phyloP scores from a whole-genome alignment of 768 basidiomycete genomes.

The Kwoniella shandongensis region DNA sequence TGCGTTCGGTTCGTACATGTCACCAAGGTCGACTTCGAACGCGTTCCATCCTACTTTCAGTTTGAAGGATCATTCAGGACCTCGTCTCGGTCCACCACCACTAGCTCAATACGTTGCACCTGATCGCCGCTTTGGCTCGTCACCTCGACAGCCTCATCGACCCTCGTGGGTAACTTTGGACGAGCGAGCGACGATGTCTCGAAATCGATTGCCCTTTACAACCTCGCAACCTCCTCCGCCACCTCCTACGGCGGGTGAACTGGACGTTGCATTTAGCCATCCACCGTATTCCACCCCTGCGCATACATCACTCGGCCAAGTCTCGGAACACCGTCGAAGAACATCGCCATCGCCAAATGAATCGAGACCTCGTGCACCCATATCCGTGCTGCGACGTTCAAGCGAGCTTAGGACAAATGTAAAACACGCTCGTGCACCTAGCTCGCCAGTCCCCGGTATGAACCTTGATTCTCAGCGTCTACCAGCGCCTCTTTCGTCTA shows the following conservation, averaged over 20 bases:
- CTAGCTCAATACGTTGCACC: conserved; percentile 12
- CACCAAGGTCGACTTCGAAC: too few species aligned
- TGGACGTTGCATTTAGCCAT: conserved; percentile 2
- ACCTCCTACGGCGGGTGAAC: conserved; percentile 8
- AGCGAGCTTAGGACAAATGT: neutral
- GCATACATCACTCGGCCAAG: neutral
- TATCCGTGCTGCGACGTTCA: neutral
- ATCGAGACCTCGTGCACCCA: too few species aligned
- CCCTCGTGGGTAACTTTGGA: conserved; percentile 14
- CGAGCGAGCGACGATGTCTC: neutral
- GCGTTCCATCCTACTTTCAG: too few species aligned
- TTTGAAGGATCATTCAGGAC: too few species aligned
- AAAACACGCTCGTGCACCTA: neutral
- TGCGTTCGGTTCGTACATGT: too few species aligned
- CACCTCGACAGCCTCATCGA: neutral
- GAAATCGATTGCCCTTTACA: conserved; percentile 2
- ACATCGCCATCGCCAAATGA: too few species aligned
- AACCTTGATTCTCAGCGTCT: too few species aligned
- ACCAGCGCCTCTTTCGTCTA: neutral
- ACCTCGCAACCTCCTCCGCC: conserved; percentile 9
- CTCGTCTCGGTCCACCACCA: conserved; percentile 9
- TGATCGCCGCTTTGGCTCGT: conserved; percentile 6
- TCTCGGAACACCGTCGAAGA: too few species aligned
- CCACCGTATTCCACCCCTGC: neutral
- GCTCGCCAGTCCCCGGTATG: too few species aligned